phyloP scores from a whole-genome alignment of 108 stramenopile genomes.

The Cylindrotheca closterium region DNA sequence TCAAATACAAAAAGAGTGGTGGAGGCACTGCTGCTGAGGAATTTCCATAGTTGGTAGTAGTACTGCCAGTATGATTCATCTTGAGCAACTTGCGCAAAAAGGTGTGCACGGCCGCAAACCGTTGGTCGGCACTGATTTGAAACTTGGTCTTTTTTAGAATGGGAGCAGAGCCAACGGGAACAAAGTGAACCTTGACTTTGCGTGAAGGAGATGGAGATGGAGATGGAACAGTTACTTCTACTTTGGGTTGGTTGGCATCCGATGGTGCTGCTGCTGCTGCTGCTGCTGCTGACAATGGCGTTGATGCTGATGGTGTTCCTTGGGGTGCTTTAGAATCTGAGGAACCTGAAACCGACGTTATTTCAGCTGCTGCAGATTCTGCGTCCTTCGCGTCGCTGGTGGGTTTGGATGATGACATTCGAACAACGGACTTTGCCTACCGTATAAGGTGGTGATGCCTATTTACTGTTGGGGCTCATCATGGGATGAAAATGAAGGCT shows the following conservation, averaged over 20 bases:
- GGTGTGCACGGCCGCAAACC: constrained; percentile 59
- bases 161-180: constrained; percentile 81
- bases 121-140: constrained; percentile 60
- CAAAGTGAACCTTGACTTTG: constrained; percentile 87
- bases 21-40: no score
- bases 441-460: no score
- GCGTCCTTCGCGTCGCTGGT: no score
- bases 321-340: neutral
- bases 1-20: constrained; percentile 78
- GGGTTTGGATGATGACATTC: no score
- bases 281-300: constrained; percentile 3
- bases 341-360: no score
- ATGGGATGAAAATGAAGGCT: no score
- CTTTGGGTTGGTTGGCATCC: neutral
- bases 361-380: no score
- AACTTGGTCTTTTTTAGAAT: constrained; percentile 88
- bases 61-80: constrained; percentile 11
- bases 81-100: constrained; percentile 80
- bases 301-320: neutral
- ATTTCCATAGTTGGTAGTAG: constrained; percentile 15
- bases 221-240: neutral
- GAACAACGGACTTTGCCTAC: no score
- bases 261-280: neutral
- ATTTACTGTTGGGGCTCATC: no score
- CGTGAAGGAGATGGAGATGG: neutral